A percentile compares a stretch with the other conserved stretches of the same genome.
These are phyloP conservation scores for Pezicula radicicola DNA, from an alignment of 2,329 filamentous ascomycete species.

Conservation along the genomic window DNA sequence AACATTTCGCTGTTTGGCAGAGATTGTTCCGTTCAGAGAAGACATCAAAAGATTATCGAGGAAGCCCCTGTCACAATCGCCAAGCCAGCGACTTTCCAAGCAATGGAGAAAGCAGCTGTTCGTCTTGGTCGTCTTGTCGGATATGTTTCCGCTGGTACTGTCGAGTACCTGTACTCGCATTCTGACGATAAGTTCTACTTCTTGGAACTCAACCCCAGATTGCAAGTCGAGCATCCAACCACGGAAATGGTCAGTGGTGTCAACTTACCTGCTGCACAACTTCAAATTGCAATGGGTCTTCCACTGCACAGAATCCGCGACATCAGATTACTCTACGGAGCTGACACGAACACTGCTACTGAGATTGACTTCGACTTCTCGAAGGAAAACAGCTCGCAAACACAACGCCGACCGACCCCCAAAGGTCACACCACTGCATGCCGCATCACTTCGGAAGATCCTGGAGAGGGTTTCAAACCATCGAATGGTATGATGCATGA, in stretches of 20 bases:
- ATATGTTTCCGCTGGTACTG: constrained; percentile 97
- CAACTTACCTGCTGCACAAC: constrained; percentile 92
- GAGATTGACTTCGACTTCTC: constrained; percentile 98
- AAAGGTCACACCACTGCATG: constrained; percentile 98
- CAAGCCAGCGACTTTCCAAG: constrained; percentile 81
- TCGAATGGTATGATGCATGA: constrained; percentile 99
- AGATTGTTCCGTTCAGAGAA: constrained; percentile 97
- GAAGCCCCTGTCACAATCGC: constrained; percentile 98
- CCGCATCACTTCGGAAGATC: constrained; percentile 98
- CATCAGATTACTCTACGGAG: constrained; percentile 93
- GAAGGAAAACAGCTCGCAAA: constrained; percentile 75
- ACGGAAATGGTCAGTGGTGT: constrained; percentile 99
- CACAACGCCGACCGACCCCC: constrained; percentile 84
- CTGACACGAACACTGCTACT: constrained; percentile 80
- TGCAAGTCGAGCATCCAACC: constrained; percentile 98
- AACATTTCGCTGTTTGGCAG: constrained; percentile 98
- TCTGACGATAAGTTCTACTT: constrained; percentile 99
- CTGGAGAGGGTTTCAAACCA: constrained; percentile 98
- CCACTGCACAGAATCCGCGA: constrained; percentile 93
- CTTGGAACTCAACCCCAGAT: constrained; percentile 95
- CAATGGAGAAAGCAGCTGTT: constrained; percentile 96
- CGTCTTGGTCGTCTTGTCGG: constrained; percentile 91
- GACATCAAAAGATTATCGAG: constrained; percentile 99
- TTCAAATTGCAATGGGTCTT: constrained; percentile 98
- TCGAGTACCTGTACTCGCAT: constrained; percentile 98